Base-by-base conservation (phyloP, 2,329 filamentous ascomycete species). In the Helminthosporium solani region DNA sequence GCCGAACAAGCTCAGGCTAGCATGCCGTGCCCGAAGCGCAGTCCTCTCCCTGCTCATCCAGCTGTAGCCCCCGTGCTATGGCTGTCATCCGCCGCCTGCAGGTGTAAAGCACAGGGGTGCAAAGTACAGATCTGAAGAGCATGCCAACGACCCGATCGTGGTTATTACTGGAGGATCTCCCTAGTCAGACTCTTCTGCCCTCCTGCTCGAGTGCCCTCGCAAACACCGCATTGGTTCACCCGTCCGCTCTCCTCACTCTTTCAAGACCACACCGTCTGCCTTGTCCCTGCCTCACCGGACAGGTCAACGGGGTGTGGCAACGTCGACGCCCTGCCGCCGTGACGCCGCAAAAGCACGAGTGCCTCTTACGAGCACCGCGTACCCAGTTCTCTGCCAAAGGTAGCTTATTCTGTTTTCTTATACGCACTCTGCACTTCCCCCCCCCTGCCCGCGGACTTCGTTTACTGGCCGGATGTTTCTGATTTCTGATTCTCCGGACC, bases 101-200 rank as follows among this genome's bases (percentile, higher is more conserved):
- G 60, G 60, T 57, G 48, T 59, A 51, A 48, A 25, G 23, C 23
- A 54, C 64, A 66, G 57, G 66, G 67, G 55, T 65, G 33, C 42
- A 37, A 25, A 42, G 30, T 53, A 49, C 59, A 66, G 64, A 70
- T 66, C 64, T 63, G 57, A 56, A 61, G 60, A 55, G 58, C 49
- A 58, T 60, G 57, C 56, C 51, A 52, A 52, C 64, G 56, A 57
- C 57, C 57, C 62, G 64, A 67, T 64, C 63, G 60, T 64, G 57
- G 64, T 68, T 69, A 69, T 68, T 68, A 69, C 64, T 65, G 54
- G 64, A 64, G 54, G 58, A 53, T 63, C 60, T 68, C 67, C 66
- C 59, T 61, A 61, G 52, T 47, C 56, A 56, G 53, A 49, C 57
- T 59, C 49, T 52, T 56, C 54, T 64, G 54, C 52, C 50, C 56